Evolutionary conservation across 805 yeast species (phyloP), one percentile per base, ranked within the genome.

Genomic region (Limtongozyma cylindracea): DNA sequence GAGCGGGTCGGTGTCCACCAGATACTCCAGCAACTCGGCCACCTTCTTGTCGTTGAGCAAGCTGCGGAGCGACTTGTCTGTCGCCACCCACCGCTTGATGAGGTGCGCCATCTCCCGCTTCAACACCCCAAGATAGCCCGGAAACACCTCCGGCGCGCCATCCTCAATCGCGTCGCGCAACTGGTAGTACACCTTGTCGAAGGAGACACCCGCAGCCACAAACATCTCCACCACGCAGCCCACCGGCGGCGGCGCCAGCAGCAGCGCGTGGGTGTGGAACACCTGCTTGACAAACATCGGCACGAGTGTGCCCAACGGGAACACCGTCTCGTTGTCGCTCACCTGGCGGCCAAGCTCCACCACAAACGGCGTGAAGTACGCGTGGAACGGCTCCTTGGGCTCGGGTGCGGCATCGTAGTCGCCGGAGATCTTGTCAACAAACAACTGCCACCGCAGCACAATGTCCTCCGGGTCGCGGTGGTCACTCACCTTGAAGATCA

Each of bases 381-480:
- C 33, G 28, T 49, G 47, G 23, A 56, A 45, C 6, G 60, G 52
- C 19, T 35, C 39, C 10, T 37, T 33, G 2, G 24, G 24, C 19
- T 32, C 31, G 10, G 26, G 27, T 10, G 31, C 28, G 12, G 30
- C 21, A 12, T 34, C 17, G 31, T 32, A 47, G 16, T 47, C 48
- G 37, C 52, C 40, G 37, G 38, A 38, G 22, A 43, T 29, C 24
- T 62, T 62, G 23, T 61, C 65, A 33, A 80, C 60, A 22, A 72
- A 52, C 25, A 66, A 59, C 29, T 61, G 66, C 92, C 94, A 84
- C 43, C 80, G 66, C 24, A 65, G 59, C 31, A 66, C 47, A 24
- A 84, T 72, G 39, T 76, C 93, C 31, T 76, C 92, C 8, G 68
- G 56, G 35, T 76, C 76, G 36, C 84, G 63, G 42, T 71, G 71